Base-by-base conservation (phyloP, 2,329 filamentous ascomycete genomes). In the Fusarium nisikadoi region DNA sequence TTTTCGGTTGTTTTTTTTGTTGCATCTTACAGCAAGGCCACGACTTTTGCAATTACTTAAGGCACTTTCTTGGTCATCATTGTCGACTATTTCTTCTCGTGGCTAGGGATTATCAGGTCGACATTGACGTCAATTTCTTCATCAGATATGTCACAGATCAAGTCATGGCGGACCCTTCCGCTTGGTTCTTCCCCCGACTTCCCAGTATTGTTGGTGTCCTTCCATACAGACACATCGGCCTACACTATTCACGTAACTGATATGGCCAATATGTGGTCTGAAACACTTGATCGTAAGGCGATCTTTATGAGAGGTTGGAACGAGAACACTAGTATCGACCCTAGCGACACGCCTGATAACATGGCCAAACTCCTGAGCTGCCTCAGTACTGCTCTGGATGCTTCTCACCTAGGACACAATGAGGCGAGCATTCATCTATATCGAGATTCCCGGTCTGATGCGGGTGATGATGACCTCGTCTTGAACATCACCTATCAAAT, bases 201-300 rank as follows among this genome's bases (percentile, higher is more conserved):
- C 10, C 92, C 92, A 16, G 83, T 86, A 41, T 84, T 95, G 12
- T 84, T 95, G 38, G 84, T 92, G 46, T 92, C 92, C 68, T 83
- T 87, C 25, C 77, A 80, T 33, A 90, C 92, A 75, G 82, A 82
- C 9, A 56, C 83, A 20, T 81, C 85, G 27, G 86, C 89, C 16
- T 95, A 95, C 81, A 86, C 83, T 4, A 79, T 95, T 33, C 86
- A 89, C 64, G 78, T 95, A 42, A 94, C 92, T 5, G 93, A 95
- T 78, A 85, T 94, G 65, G 90, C 88, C 77, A 88, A 90, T 72
- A 83, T 94, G n/a, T 96, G 93, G 93, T 82, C 84, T 31, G 93
- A 95, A 80, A 84, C 80, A 13, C 81, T 94, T 27, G 86, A 90
- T 62, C 84, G 89, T 27, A 84, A 84, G n/a, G 85, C 84, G 16